Conservation (phyloP, 2,329 filamentous ascomycete genomes). For the Rutstroemia sp. region DNA sequence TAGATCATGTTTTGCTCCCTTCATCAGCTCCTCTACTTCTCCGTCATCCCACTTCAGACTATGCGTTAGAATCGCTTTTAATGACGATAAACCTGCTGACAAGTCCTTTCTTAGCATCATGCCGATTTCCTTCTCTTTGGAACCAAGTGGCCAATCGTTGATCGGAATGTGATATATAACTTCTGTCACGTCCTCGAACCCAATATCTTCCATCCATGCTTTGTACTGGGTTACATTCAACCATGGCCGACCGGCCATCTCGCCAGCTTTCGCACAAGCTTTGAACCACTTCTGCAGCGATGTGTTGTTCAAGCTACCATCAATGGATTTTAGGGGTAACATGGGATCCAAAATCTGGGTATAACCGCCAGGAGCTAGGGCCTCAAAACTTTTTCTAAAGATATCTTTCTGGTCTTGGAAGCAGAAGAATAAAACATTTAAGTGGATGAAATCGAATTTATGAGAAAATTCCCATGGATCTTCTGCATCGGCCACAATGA, state of each 20-base stretch:
- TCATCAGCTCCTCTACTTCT: not conserved
- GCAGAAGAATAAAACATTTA: slow-evolving; percentile 9
- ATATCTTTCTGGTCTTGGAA: slow-evolving; percentile 12
- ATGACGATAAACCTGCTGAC: not conserved
- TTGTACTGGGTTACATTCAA: slow-evolving; percentile 13
- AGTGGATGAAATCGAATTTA: slow-evolving; percentile 44
- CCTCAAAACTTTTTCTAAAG: slow-evolving; percentile 6
- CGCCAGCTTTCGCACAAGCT: slow-evolving; percentile 11
- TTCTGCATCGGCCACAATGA: slow-evolving; percentile 45
- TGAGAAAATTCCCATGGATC: slow-evolving; percentile 39
- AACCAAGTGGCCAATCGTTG: slow-evolving; percentile 43
- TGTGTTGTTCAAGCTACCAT: slow-evolving; percentile 19
- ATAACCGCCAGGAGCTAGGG: slow-evolving; percentile 15
- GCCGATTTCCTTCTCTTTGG: slow-evolving; percentile 17
- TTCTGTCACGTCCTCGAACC: slow-evolving; percentile 48
- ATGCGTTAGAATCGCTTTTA: not conserved
- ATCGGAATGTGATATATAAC: slow-evolving; percentile 45
- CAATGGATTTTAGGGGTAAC: slow-evolving; percentile 13
- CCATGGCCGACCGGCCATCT: slow-evolving; percentile 12
- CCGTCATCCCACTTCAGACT: not conserved
- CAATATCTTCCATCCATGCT: slow-evolving; percentile 32
- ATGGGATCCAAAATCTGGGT: slow-evolving; percentile 13
- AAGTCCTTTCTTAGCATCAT: slow-evolving; percentile 15
- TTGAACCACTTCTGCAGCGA: slow-evolving; percentile 14
- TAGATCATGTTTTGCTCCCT: not conserved